Percentiles rank a stretch among this genome's conserved stretches.
phyloP scores from a whole-genome alignment of 805 yeast species.

The Metschnikowia continentalis region DNA sequence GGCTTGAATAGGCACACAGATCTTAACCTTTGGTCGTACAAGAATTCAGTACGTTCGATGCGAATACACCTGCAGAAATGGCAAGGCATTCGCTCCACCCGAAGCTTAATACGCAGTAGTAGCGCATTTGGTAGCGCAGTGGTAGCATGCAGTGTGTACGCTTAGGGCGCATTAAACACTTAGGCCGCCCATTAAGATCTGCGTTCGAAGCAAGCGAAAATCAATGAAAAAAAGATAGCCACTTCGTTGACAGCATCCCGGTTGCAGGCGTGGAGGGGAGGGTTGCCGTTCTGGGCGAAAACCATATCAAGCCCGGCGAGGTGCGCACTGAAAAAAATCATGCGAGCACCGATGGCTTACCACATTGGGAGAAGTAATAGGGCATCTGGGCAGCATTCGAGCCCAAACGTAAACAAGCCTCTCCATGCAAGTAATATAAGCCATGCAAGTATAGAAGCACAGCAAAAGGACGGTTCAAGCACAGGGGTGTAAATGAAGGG shows the following conservation, averaged over 20 bases:
- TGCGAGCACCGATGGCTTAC: conserved; percentile 1
- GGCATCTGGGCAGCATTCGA: background rate
- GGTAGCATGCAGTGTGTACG: too few relatives aligned
- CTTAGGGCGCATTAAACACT: too few relatives aligned
- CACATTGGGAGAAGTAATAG: background rate
- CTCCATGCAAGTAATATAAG: background rate
- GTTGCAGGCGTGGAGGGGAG: background rate
- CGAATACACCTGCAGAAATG: background rate
- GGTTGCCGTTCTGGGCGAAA: conserved; percentile 1
- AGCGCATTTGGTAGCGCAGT: too few relatives aligned
- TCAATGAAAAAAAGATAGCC: background rate
- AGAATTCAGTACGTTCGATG: too few relatives aligned
- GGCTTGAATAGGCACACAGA: too few relatives aligned
- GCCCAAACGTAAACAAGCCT: background rate
- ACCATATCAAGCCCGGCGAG: background rate
- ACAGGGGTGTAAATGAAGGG: background rate
- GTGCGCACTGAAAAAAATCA: conserved; percentile 1
- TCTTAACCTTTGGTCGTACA: background rate
- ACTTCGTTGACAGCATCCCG: background rate
- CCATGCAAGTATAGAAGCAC: background rate
- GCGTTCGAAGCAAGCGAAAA: background rate
- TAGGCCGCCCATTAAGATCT: background rate
- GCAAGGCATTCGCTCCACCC: background rate
- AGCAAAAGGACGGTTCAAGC: background rate
- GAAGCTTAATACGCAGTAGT: background rate